A percentile compares a stretch with the other conserved stretches of the same genome.
Evolutionary conservation across 73 alveolate genomes (phyloP).

Genomic region (Paramecium primaurelia): DNA sequence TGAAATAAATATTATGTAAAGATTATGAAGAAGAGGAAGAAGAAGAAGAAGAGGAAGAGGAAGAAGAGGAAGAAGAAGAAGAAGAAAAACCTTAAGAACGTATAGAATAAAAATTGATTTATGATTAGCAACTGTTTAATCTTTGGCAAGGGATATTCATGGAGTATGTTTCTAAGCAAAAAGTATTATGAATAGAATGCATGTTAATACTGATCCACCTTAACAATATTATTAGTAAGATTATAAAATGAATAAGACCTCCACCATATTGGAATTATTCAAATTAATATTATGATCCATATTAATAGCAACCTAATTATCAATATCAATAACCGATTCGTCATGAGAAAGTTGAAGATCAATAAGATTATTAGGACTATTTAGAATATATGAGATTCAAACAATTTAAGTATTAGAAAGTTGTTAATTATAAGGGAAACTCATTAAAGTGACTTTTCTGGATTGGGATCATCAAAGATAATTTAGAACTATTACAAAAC

Average conservation of each 20-base stretch:
- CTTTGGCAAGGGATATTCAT: constrained; percentile 13
- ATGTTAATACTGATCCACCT: not conserved
- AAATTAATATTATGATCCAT: not conserved
- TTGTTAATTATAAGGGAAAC: not conserved
- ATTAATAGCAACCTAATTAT: not conserved
- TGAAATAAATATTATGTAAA: not conserved
- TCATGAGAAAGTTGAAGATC: not conserved
- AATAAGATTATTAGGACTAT: not conserved
- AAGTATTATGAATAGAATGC: constrained; percentile 21
- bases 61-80: not conserved
- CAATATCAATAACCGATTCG: not conserved
- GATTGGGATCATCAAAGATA: not conserved
- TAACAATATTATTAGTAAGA: not conserved
- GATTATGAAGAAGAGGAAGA: constrained; percentile 3
- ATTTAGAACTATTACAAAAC: not conserved
- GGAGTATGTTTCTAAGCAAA: not conserved
- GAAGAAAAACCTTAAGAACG: not conserved
- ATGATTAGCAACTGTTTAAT: not conserved
- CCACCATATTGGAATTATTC: not conserved
- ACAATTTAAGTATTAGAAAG: not conserved
- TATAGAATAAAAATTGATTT: not conserved
- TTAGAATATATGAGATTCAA: not conserved
- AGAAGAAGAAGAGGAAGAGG: not conserved
- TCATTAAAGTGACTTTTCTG: not conserved
- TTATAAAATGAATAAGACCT: not conserved